Evolutionary conservation across 208 protist species (phyloP), one percentile per base, ranked within the genome.

Genomic region (Acanthamoeba triangularis): DNA sequence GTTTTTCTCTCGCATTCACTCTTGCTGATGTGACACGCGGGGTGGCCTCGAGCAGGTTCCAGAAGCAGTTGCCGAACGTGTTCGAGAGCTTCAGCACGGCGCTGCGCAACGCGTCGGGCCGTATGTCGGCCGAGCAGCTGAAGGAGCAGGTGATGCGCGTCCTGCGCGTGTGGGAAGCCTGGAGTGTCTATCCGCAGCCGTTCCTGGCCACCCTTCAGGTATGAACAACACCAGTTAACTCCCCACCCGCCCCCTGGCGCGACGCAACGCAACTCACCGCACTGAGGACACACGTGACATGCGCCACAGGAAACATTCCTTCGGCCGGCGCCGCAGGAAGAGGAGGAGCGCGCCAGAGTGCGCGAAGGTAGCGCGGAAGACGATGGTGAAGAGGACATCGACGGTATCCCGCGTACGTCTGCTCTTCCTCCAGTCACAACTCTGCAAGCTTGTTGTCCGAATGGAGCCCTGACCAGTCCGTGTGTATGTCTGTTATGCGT

Each of bases 131-230:
- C 25, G 93, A 93, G 84, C 63, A 90, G n/a, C 78, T 90, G 23
- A 76, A 93, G 76, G 93, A 96, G 61, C 94, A 96, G 54, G 95
- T 96, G 47, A 28, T 96, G 35, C 69, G 94, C 23, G 94, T 96
- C 35, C 69, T 96, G 78, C 69, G 82, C 33, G 95, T 96, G 54
- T 96, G 95, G 95, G 93, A 96, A 41, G 93, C 85, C 7, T 96
- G 95, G 95, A 94, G 56, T n/a, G 30, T 96, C 28, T 96, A 96
- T 30, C 95, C 95, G 28, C 65, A 82, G 52, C 30, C 44, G 3
- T 94, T 65, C 90, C 90, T 94, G 25, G 13, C 90, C n/a, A 41
- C 25, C 25, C 47, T 94, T 13, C 90, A 94, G 8, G 49, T 59
- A 87, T 28, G n/a, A 14, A 41, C 37, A 41, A 41, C 37, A 41